Evolutionary conservation across 192 early-diverging fungal species (phyloP).

Genomic region (Phycomyces blakesleeanus): DNA sequence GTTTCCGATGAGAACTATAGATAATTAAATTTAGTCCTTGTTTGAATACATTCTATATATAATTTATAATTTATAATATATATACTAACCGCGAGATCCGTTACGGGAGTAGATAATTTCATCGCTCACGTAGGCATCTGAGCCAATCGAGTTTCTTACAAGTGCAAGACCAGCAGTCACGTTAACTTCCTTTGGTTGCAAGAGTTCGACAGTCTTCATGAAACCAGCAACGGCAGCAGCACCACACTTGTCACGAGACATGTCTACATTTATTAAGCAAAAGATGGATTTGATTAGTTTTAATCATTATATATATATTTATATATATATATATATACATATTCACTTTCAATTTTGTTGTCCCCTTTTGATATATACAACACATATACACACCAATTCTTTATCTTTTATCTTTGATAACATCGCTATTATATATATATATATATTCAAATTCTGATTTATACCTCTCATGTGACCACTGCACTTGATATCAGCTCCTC

Average conservation of each 20-base stretch:
- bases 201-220: slow-evolving; percentile 62
- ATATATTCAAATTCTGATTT: not conserved
- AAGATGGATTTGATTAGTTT: too few species aligned
- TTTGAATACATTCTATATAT: too few species aligned
- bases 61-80: too few species aligned
- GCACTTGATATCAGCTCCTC: slow-evolving; percentile 83
- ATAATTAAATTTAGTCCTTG: too few species aligned
- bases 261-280: too few species aligned
- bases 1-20: slow-evolving; percentile 70
- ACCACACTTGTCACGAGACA: slow-evolving; percentile 91
- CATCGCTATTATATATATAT: too few species aligned
- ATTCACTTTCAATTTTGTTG: too few species aligned
- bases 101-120: slow-evolving; percentile 76
- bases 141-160: slow-evolving; percentile 80
- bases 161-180: slow-evolving; percentile 71
- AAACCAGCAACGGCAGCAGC: slow-evolving; percentile 82
- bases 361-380: too few species aligned
- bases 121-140: slow-evolving; percentile 78
- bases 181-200: slow-evolving; percentile 64
- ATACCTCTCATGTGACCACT: slow-evolving; percentile 74
- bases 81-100: slow-evolving; percentile 56
- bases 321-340: too few species aligned
- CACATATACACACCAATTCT: too few species aligned
- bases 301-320: too few species aligned
- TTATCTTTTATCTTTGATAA: too few species aligned